Percentiles rank a stretch among this genome's conserved stretches.
Evolutionary conservation across 2,329 filamentous ascomycete genomes (phyloP).

Genomic region (Alternaria gaisen): DNA sequence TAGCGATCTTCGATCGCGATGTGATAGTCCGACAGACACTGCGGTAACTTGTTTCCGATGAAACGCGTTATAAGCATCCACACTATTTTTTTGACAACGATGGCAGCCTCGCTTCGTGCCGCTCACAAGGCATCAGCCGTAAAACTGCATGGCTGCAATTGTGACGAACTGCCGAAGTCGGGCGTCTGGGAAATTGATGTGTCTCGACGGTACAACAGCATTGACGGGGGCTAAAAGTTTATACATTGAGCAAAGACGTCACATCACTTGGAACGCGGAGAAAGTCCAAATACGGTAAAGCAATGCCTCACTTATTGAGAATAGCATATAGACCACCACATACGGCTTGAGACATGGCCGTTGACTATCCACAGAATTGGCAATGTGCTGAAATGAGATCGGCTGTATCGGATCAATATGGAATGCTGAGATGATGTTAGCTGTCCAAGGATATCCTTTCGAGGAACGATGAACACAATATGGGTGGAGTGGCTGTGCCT

Average conservation of each 20-base stretch:
- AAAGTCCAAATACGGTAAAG: not conserved
- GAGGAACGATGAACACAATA: not conserved
- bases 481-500: not conserved
- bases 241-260: not conserved
- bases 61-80: constrained; percentile 9
- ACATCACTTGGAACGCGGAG: not conserved
- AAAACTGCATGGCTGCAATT: constrained; percentile 13
- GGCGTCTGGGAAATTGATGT: constrained; percentile 1
- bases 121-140: constrained; percentile 3
- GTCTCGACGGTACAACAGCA: constrained; percentile 1
- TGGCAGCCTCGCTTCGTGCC: constrained; percentile 2
- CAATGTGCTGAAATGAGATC: not conserved
- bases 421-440: not conserved
- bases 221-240: constrained; percentile 7
- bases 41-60: constrained; percentile 9
- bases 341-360: not conserved
- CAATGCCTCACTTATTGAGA: not conserved
- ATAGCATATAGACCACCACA: not conserved
- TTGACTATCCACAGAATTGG: not conserved
- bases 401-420: not conserved
- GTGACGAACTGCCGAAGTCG: constrained; percentile 5
- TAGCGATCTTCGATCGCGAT: not conserved
- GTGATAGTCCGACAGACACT: not conserved
- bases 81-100: not conserved
- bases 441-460: not conserved